Conservation (phyloP, 768 basidiomycete species). For the Sistotremastrum suecicum region DNA sequence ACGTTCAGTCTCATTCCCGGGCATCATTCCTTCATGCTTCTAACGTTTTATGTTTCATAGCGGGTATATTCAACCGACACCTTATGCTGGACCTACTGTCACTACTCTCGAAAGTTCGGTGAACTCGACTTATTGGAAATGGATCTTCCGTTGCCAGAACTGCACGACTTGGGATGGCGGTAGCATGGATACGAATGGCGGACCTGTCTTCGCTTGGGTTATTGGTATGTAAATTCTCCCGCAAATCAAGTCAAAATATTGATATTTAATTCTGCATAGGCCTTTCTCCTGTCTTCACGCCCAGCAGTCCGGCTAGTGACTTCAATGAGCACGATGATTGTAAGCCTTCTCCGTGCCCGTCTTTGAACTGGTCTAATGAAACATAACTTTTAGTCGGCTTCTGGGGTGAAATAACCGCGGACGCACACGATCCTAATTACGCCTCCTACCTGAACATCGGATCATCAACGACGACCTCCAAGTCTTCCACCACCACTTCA, state of each 20-base stretch:
- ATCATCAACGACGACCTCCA: background rate
- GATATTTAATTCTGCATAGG: conserved; percentile 11
- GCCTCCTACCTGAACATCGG: conserved; percentile 34
- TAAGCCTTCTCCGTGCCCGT: conserved; percentile 13
- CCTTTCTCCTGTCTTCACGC: conserved; percentile 25
- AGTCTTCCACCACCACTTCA: too few relatives aligned
- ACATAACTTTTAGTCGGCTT: conserved; percentile 34
- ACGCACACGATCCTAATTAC: conserved; percentile 26
- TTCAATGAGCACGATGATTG: conserved; percentile 48
- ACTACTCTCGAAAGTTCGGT: conserved; percentile 13
- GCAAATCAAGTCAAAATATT: conserved; percentile 10
- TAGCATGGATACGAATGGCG: conserved; percentile 19
- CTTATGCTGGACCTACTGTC: conserved; percentile 13
- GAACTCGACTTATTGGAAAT: conserved; percentile 15
- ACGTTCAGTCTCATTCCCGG: background rate
- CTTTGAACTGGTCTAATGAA: background rate
- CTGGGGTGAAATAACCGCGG: conserved; percentile 35
- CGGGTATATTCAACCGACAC: conserved; percentile 13
- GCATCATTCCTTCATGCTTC: background rate
- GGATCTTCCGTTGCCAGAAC: conserved; percentile 17
- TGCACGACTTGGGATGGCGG: conserved; percentile 11
- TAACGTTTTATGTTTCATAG: conserved; percentile 2
- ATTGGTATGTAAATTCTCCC: background rate
- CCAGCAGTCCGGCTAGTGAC: conserved; percentile 34
- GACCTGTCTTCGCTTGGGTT: conserved; percentile 39